phyloP scores from a whole-genome alignment of 768 basidiomycete species.

The Mycena latifolia region DNA sequence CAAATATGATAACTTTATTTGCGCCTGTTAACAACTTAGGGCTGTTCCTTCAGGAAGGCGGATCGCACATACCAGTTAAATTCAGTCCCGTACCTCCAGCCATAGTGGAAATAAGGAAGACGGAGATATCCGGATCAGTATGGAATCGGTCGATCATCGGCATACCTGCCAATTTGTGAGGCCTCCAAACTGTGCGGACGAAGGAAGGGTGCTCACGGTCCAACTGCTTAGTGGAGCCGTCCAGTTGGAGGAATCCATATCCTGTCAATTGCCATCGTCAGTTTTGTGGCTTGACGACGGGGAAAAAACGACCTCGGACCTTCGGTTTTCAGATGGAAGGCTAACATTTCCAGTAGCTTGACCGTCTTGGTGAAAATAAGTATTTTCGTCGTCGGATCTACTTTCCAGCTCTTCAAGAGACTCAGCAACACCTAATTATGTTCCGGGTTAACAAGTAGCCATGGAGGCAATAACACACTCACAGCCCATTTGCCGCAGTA shows the following conservation, averaged over 20 bases:
- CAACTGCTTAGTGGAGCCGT: constrained; percentile 77
- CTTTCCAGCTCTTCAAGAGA: constrained; percentile 75
- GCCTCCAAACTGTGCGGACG: not conserved
- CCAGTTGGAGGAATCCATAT: constrained; percentile 78
- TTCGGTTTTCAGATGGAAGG: constrained; percentile 74
- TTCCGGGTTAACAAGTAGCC: constrained; percentile 45
- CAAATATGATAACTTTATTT: constrained; percentile 95
- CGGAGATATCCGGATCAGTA: constrained; percentile 73
- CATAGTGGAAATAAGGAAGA: constrained; percentile 91
- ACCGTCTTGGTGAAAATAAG: constrained; percentile 95
- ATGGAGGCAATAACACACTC: constrained; percentile 60
- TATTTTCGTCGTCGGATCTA: constrained; percentile 83
- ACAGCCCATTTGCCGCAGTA: constrained; percentile 92
- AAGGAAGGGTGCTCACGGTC: constrained; percentile 65
- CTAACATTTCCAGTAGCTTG: constrained; percentile 88
- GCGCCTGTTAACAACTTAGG: constrained; percentile 61
- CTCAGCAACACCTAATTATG: constrained; percentile 12
- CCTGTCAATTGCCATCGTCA: constrained; percentile 42
- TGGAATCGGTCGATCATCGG: constrained; percentile 89
- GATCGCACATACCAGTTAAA: constrained; percentile 62
- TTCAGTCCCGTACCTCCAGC: constrained; percentile 95
- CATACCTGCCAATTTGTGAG: constrained; percentile 69
- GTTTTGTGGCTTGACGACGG: constrained; percentile 1
- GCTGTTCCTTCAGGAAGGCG: not conserved
- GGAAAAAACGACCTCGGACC: constrained; percentile 52